Evolutionary conservation across 2,329 filamentous ascomycete species (phyloP), one percentile per base, ranked within the genome.

Genomic region (Curvularia lunata): DNA sequence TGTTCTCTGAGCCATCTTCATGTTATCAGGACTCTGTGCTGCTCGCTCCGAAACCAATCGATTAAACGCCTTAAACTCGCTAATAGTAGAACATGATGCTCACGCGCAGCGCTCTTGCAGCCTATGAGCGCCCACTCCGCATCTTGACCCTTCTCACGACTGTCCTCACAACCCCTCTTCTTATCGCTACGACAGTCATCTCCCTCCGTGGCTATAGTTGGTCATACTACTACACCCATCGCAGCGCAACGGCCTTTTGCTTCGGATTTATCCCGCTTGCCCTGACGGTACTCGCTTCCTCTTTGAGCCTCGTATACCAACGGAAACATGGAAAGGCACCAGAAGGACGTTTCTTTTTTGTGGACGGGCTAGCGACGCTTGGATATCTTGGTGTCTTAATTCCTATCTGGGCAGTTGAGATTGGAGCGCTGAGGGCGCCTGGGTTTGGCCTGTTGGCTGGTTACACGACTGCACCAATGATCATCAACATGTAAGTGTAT

Each of bases 401-500:
- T 27, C 53, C 59, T 2, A 56, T 64, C 27, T 67, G 65, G 65
- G 40, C 51, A 1, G 21, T 61, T 21, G 65, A 63, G 40, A 27
- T 54, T 18, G 41, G 45, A 2, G 9, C 37, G 4, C 16, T 67
- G 32, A 12, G 12, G 2, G 5, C 27, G 12, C 38, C 46, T 12
- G 58, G 63, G 19, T 57, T 51, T 18, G 60, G 61, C 6, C 21
- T 66, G 5, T 52, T 67, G 34, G 56, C 56, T 13, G 63, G 61
- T 16, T 67, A 67, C 37, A 57, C 59, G 7, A 64, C 65, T 2
- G 41, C 62, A 7, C 61, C 61, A 8, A 64, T 67, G 61, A 63
- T 67, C n/a, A 23, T 66, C 21, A 67, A 67, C 9, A 66, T 67
- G 65, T 66, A 52, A 47, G 61, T 16, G 0, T n/a, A 18, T 41